Base-by-base conservation (phyloP, 768 basidiomycete species). In the Dentipellis sp. region DNA sequence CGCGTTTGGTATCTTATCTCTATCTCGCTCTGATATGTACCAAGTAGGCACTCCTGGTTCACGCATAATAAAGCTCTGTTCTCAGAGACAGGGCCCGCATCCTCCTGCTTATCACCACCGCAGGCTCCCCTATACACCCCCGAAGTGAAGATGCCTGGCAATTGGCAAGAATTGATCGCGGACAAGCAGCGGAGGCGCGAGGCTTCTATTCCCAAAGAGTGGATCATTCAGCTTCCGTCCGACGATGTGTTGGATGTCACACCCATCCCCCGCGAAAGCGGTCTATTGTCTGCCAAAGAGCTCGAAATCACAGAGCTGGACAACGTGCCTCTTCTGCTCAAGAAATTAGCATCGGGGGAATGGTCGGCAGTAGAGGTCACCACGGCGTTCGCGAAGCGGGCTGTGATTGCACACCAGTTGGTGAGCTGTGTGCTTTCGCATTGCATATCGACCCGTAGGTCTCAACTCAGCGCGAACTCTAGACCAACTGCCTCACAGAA, bases 191-290 rank as follows among this genome's bases (percentile, higher is more conserved):
- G 34, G 38, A 50, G 66, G 63, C 87, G 86, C 63, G 65, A 70
- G 17, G 76, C 75, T 3, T 67, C 75, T 1, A 83, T 89, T 37
- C 88, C 89, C 0, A 69, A 74, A 54, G 80, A 81, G 51, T 91
- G 88, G 88, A 60, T 79, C 40, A 69, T 86, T 48, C 59, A 50
- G 23, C 67, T 71, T 0, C 82, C 82, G n/a, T 63, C 78, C 1
- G 65, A 71, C n/a, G 68, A 73, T 14, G 67, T 72, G 6, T 73
- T 76, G 51, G 75, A 83, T 63, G 82, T 90, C 37, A 72, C 73
- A 4, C 66, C 71, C 47, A 68, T 87, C 45, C 84, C 87, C 8
- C 72, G 71, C 58, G 68, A 70, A 3, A 81, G 76, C 63, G 83
- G 83, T 2, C 64, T 90, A 12, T 74, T 93, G 35, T 76, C 78